Base-by-base conservation (phyloP, 805 yeast species). In the Candida maesae region DNA sequence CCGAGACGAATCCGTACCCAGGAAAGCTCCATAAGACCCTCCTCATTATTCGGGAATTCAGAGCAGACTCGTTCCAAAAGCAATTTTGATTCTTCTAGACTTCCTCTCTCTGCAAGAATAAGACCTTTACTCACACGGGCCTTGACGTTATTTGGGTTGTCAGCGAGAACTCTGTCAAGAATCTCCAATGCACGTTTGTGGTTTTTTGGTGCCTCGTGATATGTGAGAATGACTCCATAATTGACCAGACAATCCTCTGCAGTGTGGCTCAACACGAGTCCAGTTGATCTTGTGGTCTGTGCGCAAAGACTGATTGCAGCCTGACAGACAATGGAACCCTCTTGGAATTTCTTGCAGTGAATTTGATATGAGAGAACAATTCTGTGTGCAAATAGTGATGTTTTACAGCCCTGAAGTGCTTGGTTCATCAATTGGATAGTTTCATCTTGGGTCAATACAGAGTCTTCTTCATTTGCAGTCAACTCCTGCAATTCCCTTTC, bases 121-220 rank as follows among this genome's bases (percentile, higher is more conserved):
- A 84, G 65, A 2, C 93, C 95, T 58, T 83, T 85, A 11, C 98
- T 98, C 29, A 90, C 72, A 41, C 75, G 69, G 0, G 96, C 95
- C 35, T 70, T 71, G 5, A 73, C 63, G 51, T 80, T 77, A 5
- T 60, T 52, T 5, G 73, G 71, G 23, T 65, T 65, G 16, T 66
- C 66, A 0, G 60, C 49, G 19, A 87, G 66, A 3, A 89, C 77
- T 18, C 68, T 65, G 27, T 84, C 83, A 60, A 83, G 93, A 13
- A 89, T 60, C 36, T 76, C 77, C 21, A 83, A 56, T 0, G 99
- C 98, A 19, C 81, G 70, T 2, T 76, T 69, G 55, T 78, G 87
- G 61, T 91, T 85, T 60, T 88, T 88, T 10, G 98, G 99, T 0
- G 97, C 84, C 59, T 91, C 96, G 55, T 81, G 75, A 56, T 86